phyloP scores from a whole-genome alignment of 306 rosid species.

The Rosa multiflora region DNA sequence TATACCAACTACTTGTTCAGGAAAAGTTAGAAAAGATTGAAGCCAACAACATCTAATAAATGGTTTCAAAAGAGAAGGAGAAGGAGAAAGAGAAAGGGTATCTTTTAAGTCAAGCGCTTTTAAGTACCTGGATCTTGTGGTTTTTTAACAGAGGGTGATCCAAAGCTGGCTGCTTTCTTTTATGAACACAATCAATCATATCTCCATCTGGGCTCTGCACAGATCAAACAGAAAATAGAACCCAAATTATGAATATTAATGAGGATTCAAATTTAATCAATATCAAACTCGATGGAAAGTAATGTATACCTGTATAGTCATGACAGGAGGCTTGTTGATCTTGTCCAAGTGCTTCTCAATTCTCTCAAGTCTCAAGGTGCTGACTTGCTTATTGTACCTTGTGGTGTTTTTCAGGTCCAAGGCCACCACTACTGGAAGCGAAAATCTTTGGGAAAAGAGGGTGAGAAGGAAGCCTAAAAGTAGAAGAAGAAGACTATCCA shows the following conservation, averaged over 20 bases:
- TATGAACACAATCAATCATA: slow-evolving; percentile 49
- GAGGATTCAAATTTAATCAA: background rate
- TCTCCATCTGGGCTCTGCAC: slow-evolving; percentile 71
- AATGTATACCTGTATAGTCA: slow-evolving; percentile 62
- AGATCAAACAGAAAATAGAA: background rate
- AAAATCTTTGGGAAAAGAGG: slow-evolving; percentile 29
- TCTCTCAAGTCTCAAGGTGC: slow-evolving; percentile 70
- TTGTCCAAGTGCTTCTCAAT: slow-evolving; percentile 70
- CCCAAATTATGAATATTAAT: background rate
- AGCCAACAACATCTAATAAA: slow-evolving; percentile 6
- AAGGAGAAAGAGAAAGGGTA: slow-evolving; percentile 4
- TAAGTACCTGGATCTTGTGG: slow-evolving; percentile 52
- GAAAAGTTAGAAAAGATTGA: background rate
- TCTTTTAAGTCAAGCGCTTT: background rate
- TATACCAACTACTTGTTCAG: slow-evolving; percentile 1
- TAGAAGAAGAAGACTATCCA: slow-evolving; percentile 27
- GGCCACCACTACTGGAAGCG: slow-evolving; percentile 15
- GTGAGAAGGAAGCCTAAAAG: slow-evolving; percentile 15
- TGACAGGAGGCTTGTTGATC: slow-evolving; percentile 77
- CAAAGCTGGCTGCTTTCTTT: slow-evolving; percentile 50
- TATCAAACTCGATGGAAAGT: background rate
- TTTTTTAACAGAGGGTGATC: slow-evolving; percentile 52
- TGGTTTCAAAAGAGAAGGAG: background rate
- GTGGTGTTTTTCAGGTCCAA: slow-evolving; percentile 61
- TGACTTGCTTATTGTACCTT: slow-evolving; percentile 41